phyloP scores from a whole-genome alignment of 129 eudicot species.

The Pseudognaphalium luteoalbum region DNA sequence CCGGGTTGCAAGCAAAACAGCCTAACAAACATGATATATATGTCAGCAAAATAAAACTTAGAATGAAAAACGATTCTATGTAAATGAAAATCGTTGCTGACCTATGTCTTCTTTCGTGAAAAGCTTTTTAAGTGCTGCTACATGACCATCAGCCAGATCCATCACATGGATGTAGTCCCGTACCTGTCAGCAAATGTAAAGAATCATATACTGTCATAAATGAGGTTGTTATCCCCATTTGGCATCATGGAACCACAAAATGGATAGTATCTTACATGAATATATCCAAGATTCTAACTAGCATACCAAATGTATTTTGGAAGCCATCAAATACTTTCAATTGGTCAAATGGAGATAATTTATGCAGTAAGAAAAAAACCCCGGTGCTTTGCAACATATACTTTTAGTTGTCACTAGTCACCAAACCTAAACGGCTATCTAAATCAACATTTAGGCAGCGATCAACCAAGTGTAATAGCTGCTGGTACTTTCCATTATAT shows the following conservation, averaged over 20 bases:
- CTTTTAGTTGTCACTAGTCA: neutral
- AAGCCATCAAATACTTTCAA: neutral
- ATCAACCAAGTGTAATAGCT: neutral
- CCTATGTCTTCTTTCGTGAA: constrained; percentile 62
- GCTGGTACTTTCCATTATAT: neutral
- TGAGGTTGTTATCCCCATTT: neutral
- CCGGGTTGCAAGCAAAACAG: constrained; percentile 83
- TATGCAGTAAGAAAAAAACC: neutral
- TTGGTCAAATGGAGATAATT: neutral
- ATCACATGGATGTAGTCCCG: constrained; percentile 97
- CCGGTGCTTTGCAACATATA: neutral
- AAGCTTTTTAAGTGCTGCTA: constrained; percentile 84
- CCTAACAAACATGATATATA: constrained; percentile 41
- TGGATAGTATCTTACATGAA: neutral
- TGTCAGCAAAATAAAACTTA: constrained; percentile 12
- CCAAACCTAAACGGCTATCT: neutral
- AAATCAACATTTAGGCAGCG: neutral
- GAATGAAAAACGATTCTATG: neutral
- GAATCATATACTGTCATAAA: constrained; percentile 3
- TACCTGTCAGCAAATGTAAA: constrained; percentile 40
- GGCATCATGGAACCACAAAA: neutral
- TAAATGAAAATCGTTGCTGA: constrained; percentile 32
- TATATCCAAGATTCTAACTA: neutral
- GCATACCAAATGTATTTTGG: neutral
- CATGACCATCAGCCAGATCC: constrained; percentile 99